Percentiles rank a stretch among this genome's conserved stretches.
Conservation (phyloP, 2,329 filamentous ascomycete genomes). For the Fusarium sterilihyphosum region DNA sequence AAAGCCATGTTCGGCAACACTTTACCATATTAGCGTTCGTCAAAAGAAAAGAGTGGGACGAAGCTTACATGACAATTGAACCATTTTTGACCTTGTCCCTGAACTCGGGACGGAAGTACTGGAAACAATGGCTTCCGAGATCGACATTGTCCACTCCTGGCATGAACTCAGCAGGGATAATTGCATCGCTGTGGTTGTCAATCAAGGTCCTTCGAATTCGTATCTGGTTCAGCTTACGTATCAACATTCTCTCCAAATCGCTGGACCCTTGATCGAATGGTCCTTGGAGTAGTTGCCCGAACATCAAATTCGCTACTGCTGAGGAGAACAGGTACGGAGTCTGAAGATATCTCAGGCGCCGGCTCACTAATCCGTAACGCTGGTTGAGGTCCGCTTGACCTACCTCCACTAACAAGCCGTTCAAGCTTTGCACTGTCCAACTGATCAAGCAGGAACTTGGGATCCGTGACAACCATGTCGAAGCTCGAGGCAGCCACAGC, state of each 20-base stretch:
- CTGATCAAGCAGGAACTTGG: not conserved
- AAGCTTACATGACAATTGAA: slow-evolving; percentile 8
- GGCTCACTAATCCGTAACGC: not conserved
- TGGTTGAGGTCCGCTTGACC: not conserved
- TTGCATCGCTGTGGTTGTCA: not conserved
- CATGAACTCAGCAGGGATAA: slow-evolving; percentile 27
- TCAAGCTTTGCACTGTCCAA: not conserved
- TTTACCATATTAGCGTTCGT: not conserved
- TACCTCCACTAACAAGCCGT: not conserved
- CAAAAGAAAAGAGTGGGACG: too few species aligned
- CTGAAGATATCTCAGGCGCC: not conserved
- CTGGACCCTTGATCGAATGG: not conserved
- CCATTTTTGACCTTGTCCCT: slow-evolving; percentile 16
- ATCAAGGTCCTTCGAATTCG: accelerated
- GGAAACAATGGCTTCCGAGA: slow-evolving; percentile 34
- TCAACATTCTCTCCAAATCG: not conserved
- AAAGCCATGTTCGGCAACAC: not conserved
- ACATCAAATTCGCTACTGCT: not conserved
- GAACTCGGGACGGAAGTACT: slow-evolving; percentile 30
- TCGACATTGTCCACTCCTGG: slow-evolving; percentile 32
- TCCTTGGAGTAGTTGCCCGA: accelerated
- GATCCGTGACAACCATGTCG: not conserved
- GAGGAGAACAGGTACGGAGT: not conserved
- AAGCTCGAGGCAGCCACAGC: not conserved
- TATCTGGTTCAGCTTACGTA: not conserved